A percentile compares a stretch with the other conserved stretches of the same genome.
Evolutionary conservation across 352 stramenopile species (phyloP).

Genomic region (Phytophthora rubi): DNA sequence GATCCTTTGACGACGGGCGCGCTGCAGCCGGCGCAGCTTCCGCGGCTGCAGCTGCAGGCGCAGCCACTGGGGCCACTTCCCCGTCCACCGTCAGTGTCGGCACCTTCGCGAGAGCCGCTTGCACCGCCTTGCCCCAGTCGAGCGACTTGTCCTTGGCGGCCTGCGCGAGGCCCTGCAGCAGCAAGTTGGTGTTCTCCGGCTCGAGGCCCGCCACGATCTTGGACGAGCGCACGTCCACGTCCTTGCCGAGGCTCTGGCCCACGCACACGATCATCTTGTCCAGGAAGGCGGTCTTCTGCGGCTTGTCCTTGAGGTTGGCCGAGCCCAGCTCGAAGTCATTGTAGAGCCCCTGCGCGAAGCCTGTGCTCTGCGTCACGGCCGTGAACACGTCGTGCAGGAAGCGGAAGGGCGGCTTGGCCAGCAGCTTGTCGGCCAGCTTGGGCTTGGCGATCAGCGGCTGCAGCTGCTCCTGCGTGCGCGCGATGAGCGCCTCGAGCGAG

Average conservation of each 20-base stretch:
- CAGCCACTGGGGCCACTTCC: conserved; percentile 23
- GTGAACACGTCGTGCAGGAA: conserved; percentile 96
- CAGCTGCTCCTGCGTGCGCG: conserved; percentile 84
- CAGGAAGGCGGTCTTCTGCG: conserved; percentile 85
- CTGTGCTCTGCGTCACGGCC: conserved; percentile 83
- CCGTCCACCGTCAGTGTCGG: conserved; percentile 69
- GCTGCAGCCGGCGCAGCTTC: conserved; percentile 26
- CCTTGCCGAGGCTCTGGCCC: conserved; percentile 59
- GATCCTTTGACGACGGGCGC: conserved; percentile 55
- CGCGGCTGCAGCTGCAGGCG: conserved; percentile 17
- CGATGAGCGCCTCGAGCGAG: conserved; percentile 70
- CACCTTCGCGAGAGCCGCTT: conserved; percentile 67
- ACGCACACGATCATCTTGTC: conserved; percentile 90
- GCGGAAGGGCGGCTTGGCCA: conserved; percentile 96
- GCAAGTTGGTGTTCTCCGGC: conserved; percentile 84
- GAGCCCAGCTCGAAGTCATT: conserved; percentile 81
- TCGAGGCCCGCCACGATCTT: conserved; percentile 90
- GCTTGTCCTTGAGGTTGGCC: conserved; percentile 87
- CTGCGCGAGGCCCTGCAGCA: conserved; percentile 73
- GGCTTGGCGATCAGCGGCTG: conserved; percentile 93
- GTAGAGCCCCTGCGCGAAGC: conserved; percentile 89
- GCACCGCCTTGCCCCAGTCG: conserved; percentile 71
- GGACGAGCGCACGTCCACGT: conserved; percentile 76
- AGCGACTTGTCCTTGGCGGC: conserved; percentile 64
- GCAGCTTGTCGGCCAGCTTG: conserved; percentile 95